Conservation (phyloP, 108 stramenopile genomes). For the Cyclotella kingstonii region DNA sequence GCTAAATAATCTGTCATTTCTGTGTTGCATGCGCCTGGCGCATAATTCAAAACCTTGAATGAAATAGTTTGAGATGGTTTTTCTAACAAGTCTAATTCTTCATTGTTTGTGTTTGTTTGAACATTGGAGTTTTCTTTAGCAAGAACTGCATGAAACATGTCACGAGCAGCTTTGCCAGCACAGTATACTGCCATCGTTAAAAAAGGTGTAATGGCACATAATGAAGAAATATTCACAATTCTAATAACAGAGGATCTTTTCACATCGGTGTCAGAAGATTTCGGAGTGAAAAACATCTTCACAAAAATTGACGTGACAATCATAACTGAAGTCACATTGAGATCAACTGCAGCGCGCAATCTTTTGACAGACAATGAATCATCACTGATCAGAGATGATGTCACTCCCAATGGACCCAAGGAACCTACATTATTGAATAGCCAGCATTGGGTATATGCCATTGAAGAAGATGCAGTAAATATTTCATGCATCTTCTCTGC, state of each 20-base stretch:
- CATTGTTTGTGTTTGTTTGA: too few relatives aligned
- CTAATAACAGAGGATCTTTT: conserved; percentile 5
- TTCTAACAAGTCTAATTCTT: too few relatives aligned
- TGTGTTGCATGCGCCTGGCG: conserved; percentile 79
- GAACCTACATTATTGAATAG: conserved; percentile 78
- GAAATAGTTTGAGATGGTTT: not conserved
- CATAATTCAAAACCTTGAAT: conserved; percentile 71
- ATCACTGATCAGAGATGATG: conserved; percentile 7
- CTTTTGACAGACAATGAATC: conserved; percentile 27
- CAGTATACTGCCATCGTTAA: conserved; percentile 72
- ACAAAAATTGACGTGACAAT: conserved; percentile 57
- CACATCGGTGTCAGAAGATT: not conserved
- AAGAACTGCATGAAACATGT: conserved; percentile 64
- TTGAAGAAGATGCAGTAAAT: conserved; percentile 18
- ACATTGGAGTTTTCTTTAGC: conserved; percentile 52
- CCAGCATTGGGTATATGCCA: conserved; percentile 41
- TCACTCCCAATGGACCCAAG: conserved; percentile 58
- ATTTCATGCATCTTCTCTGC: conserved; percentile 41
- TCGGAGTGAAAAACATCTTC: conserved; percentile 17
- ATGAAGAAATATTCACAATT: conserved; percentile 70
- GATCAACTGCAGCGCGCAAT: conserved; percentile 53
- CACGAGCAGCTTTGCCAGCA: conserved; percentile 73
- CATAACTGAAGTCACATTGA: conserved; percentile 68
- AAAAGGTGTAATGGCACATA: conserved; percentile 72
- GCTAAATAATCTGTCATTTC: conserved; percentile 62